phyloP scores from a whole-genome alignment of 129 eudicot species.

The Calendula officinalis region DNA sequence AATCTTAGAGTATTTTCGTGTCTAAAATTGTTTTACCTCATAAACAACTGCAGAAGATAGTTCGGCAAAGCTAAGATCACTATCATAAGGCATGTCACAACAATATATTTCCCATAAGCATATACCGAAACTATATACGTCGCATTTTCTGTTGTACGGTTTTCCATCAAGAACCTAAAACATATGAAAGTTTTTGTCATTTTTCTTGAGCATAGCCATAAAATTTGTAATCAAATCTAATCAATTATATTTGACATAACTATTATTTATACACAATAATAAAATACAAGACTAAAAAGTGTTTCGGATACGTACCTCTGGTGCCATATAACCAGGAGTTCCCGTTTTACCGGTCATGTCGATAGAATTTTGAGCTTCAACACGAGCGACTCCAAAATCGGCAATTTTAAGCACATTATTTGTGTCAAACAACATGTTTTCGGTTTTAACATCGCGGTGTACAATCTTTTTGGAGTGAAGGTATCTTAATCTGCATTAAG shows the following conservation, averaged over 20 bases:
- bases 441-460: constrained; percentile 9
- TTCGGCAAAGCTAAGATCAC: constrained; percentile 68
- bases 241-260: neutral
- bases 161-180: constrained; percentile 82
- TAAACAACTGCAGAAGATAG: constrained; percentile 69
- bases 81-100: constrained; percentile 81
- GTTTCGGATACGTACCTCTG: constrained; percentile 51
- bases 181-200: neutral
- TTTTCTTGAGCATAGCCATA: neutral
- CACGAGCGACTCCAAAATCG: constrained; percentile 30
- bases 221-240: neutral
- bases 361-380: constrained; percentile 20
- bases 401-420: neutral
- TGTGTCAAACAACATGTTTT: constrained; percentile 5
- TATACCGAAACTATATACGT: constrained; percentile 40
- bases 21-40: constrained; percentile 33
- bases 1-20: neutral
- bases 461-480: constrained; percentile 16
- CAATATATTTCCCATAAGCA: constrained; percentile 86
- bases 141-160: constrained; percentile 83
- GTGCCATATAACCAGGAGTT: constrained; percentile 85
- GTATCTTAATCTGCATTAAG: constrained; percentile 44
- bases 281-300: neutral
- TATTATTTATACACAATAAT: neutral
- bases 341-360: constrained; percentile 26